These are phyloP conservation scores for Clitopilus passeckerianus DNA, from an alignment of 768 basidiomycete genomes.

Conservation along the genomic window DNA sequence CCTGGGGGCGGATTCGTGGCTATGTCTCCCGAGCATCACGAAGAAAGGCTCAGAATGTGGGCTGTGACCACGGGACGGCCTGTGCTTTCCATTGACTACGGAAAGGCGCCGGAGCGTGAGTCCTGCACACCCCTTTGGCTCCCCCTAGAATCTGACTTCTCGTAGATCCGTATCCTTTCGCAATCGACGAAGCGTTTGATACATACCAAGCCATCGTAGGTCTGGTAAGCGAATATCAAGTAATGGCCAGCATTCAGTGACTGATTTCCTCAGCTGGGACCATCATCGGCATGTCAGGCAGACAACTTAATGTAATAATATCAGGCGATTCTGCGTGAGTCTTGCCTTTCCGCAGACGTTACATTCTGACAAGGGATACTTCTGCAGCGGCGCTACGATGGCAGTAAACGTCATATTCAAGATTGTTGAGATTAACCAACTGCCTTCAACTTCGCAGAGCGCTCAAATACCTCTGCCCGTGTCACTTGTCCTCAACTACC, in stretches of 20 bases:
- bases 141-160: conserved; percentile 3
- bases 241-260: background rate
- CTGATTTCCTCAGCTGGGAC: conserved; percentile 43
- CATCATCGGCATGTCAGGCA: conserved; percentile 86
- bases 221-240: conserved; percentile 30
- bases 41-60: conserved; percentile 89
- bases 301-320: conserved; percentile 69
- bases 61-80: conserved; percentile 73
- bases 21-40: conserved; percentile 95
- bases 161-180: conserved; percentile 93
- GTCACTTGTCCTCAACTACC: conserved; percentile 84
- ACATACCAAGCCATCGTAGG: conserved; percentile 77
- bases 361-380: conserved; percentile 2
- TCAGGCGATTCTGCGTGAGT: conserved; percentile 97
- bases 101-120: conserved; percentile 92
- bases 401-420: conserved; percentile 82
- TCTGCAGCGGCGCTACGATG: conserved; percentile 79
- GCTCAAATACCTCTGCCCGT: conserved; percentile 62
- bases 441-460: conserved; percentile 24
- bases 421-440: conserved; percentile 64
- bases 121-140: conserved; percentile 15
- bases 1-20: conserved; percentile 97
- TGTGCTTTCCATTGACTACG: conserved; percentile 86
- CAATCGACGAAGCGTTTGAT: conserved; percentile 94
- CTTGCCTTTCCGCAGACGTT: background rate